Evolutionary conservation across 352 stramenopile species (phyloP).

Genomic region (Globisporangium carolinianum): DNA sequence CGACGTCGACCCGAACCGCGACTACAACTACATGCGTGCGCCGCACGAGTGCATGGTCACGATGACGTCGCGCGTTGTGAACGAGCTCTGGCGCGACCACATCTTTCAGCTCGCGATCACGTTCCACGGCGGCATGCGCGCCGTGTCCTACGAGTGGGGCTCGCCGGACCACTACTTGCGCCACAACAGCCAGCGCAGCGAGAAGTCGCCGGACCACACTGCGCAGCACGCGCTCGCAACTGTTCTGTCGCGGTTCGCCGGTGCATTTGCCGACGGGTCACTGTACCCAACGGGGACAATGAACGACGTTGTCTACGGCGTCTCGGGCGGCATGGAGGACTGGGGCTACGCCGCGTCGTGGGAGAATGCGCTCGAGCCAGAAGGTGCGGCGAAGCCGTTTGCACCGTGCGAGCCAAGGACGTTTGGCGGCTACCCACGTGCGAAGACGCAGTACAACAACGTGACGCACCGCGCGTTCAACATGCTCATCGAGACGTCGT

Average conservation of each 20-base stretch:
- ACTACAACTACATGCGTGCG: slow-evolving; percentile 95
- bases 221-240: slow-evolving; percentile 57
- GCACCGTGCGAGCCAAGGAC: slow-evolving; percentile 75
- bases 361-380: slow-evolving; percentile 53
- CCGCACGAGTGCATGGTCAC: slow-evolving; percentile 90
- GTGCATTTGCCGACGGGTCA: slow-evolving; percentile 57
- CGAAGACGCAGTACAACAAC: slow-evolving; percentile 93
- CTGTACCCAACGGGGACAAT: slow-evolving; percentile 86
- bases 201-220: slow-evolving; percentile 76
- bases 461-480: slow-evolving; percentile 92
- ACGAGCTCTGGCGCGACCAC: slow-evolving; percentile 96
- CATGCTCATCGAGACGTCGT: slow-evolving; percentile 94
- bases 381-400: slow-evolving; percentile 38
- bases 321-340: slow-evolving; percentile 97
- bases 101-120: slow-evolving; percentile 96
- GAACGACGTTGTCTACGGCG: slow-evolving; percentile 96
- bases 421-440: slow-evolving; percentile 85
- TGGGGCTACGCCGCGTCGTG: slow-evolving; percentile 93
- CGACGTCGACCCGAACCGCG: slow-evolving; percentile 94
- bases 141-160: slow-evolving; percentile 98
- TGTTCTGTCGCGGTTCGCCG: slow-evolving; percentile 62
- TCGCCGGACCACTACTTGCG: slow-evolving; percentile 82
- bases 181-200: slow-evolving; percentile 38
- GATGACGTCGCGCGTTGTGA: slow-evolving; percentile 93
- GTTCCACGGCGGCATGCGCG: slow-evolving; percentile 97